A percentile compares a stretch with the other conserved stretches of the same genome.
phyloP scores from a whole-genome alignment of 2,329 filamentous ascomycete species.

The Alternaria ethzedia region DNA sequence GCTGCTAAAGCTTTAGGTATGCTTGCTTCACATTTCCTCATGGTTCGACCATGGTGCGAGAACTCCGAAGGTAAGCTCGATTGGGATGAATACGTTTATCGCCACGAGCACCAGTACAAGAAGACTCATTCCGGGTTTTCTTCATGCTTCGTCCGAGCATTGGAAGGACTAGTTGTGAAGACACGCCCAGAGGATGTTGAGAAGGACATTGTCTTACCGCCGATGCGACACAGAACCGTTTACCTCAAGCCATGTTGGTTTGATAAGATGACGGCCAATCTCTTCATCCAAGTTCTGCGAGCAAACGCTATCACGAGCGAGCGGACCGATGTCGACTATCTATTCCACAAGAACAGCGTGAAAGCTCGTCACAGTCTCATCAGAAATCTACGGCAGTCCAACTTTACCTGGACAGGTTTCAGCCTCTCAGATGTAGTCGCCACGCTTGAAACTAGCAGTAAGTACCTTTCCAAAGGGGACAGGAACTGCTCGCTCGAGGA shows the following conservation, averaged over 20 bases:
- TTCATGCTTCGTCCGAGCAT: conserved; percentile 68
- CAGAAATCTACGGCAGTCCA: conserved; percentile 79
- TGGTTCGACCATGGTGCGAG: conserved; percentile 80
- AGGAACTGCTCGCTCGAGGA: conserved; percentile 68
- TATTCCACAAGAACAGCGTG: conserved; percentile 79
- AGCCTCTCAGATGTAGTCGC: conserved; percentile 66
- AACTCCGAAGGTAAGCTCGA: conserved; percentile 65
- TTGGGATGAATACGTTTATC: conserved; percentile 75
- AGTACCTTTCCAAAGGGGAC: conserved; percentile 69
- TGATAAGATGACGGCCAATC: conserved; percentile 80
- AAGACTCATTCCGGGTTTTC: conserved; percentile 63
- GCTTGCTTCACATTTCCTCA: conserved; percentile 73
- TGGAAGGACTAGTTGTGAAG: conserved; percentile 83
- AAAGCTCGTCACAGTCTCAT: conserved; percentile 72
- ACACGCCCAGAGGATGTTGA: conserved; percentile 76
- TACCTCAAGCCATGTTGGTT: conserved; percentile 82
- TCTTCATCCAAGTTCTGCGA: conserved; percentile 83
- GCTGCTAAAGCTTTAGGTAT: conserved; percentile 66
- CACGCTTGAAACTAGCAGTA: conserved; percentile 69
- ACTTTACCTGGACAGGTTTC: conserved; percentile 86
- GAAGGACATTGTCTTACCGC: conserved; percentile 69
- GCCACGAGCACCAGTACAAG: conserved; percentile 56
- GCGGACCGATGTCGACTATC: conserved; percentile 81
- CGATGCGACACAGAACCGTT: conserved; percentile 73
- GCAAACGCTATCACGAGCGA: conserved; percentile 91